Conservation (phyloP, 2,329 filamentous ascomycete genomes). For the Cephalotrichum gorgonifer region DNA sequence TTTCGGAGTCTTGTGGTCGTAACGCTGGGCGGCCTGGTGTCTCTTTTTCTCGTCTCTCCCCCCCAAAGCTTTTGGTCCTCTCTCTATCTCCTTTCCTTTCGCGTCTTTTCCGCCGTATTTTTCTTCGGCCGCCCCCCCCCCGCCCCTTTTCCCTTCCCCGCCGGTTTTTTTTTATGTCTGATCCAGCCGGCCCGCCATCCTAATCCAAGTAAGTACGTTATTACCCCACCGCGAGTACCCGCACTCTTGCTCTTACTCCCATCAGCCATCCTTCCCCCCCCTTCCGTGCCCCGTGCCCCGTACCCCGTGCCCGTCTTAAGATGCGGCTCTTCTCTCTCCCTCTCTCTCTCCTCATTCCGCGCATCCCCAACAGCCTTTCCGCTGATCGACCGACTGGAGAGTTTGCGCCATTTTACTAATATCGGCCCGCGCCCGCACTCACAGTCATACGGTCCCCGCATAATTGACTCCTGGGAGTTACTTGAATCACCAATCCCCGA, state of each 20-base stretch:
- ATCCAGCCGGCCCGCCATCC: not conserved
- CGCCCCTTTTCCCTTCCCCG: not conserved
- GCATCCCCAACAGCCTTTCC: not conserved
- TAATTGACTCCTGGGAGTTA: not conserved
- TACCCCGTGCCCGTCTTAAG: no score
- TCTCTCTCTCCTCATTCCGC: not conserved
- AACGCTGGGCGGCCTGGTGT: slow-evolving; percentile 2
- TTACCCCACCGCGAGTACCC: not conserved
- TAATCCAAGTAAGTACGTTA: not conserved
- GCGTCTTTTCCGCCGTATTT: not conserved
- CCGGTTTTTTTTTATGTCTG: not conserved
- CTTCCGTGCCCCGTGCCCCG: no score
- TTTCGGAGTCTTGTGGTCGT: slow-evolving; percentile 5
- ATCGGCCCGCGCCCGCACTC: not conserved
- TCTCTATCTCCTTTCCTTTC: not conserved
- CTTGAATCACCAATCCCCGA: not conserved
- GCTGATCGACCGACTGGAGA: not conserved
- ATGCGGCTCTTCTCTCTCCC: no score
- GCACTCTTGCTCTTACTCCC: not conserved
- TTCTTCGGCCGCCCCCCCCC: no score
- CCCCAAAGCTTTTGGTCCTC: not conserved
- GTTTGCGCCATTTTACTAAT: not conserved
- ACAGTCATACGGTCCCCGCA: not conserved
- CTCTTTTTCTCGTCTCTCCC: not conserved
- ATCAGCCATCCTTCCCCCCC: no score